Evolutionary conservation across 2,329 filamentous ascomycete genomes (phyloP), one percentile per base, ranked within the genome.

Genomic region (Balansia obtecta): DNA sequence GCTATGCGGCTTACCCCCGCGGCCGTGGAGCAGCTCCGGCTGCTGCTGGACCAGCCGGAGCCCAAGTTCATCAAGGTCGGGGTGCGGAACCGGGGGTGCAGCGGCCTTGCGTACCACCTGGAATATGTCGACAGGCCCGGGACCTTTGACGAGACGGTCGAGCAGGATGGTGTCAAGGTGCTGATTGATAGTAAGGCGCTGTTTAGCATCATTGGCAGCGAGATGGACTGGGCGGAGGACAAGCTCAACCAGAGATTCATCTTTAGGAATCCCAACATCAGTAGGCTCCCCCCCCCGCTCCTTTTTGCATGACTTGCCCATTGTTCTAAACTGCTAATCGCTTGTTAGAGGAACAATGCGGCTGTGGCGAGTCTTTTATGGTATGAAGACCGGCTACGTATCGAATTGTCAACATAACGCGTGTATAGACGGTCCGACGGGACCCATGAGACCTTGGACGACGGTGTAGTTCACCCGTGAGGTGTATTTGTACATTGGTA

Each of bases 151-250:
- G 93, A 98, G 68, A 76, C 83, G 48, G 88, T 98, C 1, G 90
- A 94, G 64, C 93, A 98, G 65, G 93, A 97, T 61, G 93, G 91
- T 0, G 91, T 98, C 51, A 91, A 87, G 69, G 91, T 98, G 34
- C 67, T 97, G 65, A 93, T 98, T 51, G 93, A 98, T 67, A 95
- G 88, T 75, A 97, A 96, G 73, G 93, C 93, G 41, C 72, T 98
- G 46, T 90, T 98, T 65, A 97, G 91, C 68, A 97, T 98, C 49
- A 96, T 98, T 60, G 93, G 93, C 5, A 95, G 86, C 63, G 91
- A 97, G 71, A 98, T 98, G 93, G 93, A 98, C 64, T 98, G 91
- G 90, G 77, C 91, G 11, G 90, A 97, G 69, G 93, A 97, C 61
- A 95, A 95, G 72, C 71, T 98, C 56, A 95, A 85, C 65, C 80